These are phyloP conservation scores for Pouteria glomerata DNA, from an alignment of 148 eudicot species.

Conservation along the genomic window DNA sequence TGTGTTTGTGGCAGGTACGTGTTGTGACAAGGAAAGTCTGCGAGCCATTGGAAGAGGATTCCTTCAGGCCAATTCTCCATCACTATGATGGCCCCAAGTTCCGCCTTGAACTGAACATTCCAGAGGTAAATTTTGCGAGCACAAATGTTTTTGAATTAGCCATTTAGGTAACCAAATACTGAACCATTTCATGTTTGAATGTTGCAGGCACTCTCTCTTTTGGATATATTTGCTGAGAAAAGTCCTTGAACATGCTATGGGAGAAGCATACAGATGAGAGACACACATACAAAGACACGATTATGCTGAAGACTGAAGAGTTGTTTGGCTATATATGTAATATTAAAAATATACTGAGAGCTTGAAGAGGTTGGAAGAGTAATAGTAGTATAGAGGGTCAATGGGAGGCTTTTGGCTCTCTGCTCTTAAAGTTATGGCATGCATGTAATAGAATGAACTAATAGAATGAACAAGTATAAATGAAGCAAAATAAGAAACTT, in stretches of 20 bases:
- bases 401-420: no score
- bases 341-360: no score
- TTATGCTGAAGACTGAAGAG: no score
- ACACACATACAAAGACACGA: no score
- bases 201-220: conserved; percentile 66
- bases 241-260: neutral
- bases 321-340: no score
- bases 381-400: no score
- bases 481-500: neutral
- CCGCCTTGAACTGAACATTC: conserved; percentile 92
- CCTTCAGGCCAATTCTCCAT: conserved; percentile 97
- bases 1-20: conserved; percentile 42
- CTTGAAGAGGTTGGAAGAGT: neutral
- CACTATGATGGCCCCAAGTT: conserved; percentile 99
- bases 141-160: no score
- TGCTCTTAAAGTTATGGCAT: no score
- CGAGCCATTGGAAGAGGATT: conserved; percentile 90
- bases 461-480: no score
- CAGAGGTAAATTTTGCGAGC: conserved; percentile 49
- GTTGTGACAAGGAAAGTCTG: conserved; percentile 83
- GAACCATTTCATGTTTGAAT: neutral
- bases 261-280: no score
- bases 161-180: no score
- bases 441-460: no score
- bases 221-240: conserved; percentile 54